Percentiles rank a stretch among this genome's conserved stretches.
Evolutionary conservation across 2,329 filamentous ascomycete genomes (phyloP).

Genomic region (Talaromyces sp.): DNA sequence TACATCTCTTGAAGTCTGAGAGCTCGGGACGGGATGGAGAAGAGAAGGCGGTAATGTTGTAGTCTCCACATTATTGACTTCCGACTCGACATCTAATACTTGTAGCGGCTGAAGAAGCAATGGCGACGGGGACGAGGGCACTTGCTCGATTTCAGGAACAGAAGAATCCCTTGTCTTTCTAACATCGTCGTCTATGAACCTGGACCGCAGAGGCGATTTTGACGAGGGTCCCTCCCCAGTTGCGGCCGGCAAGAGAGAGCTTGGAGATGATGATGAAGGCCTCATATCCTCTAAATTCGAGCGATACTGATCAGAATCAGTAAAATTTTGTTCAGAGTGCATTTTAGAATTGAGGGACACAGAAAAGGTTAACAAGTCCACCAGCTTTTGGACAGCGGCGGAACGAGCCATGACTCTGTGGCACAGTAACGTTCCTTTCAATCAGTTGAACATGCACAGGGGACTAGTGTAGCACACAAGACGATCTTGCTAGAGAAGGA

Average conservation of each 20-base stretch:
- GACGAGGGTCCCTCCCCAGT: background rate
- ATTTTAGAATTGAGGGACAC: slow-evolving; percentile 2
- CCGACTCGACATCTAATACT: background rate
- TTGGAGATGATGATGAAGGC: background rate
- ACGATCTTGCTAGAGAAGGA: background rate
- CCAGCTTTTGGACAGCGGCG: background rate
- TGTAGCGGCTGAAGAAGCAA: slow-evolving; percentile 4
- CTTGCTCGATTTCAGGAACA: background rate
- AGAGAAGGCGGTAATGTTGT: background rate
- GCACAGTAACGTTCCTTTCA: slow-evolving; percentile 8
- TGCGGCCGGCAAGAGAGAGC: too few species aligned
- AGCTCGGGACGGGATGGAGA: background rate
- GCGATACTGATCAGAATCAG: background rate
- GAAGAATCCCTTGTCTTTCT: background rate
- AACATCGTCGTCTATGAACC: background rate
- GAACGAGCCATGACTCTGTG: background rate
- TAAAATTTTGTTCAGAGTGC: slow-evolving; percentile 2
- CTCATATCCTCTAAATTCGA: slow-evolving; percentile 3
- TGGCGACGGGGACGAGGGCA: slow-evolving; percentile 10
- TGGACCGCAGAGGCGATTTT: background rate
- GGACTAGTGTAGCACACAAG: slow-evolving; percentile 5
- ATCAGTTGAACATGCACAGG: slow-evolving; percentile 5
- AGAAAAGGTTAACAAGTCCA: background rate
- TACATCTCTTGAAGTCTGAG: background rate
- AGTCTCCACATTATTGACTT: background rate